Evolutionary conservation across 2,329 filamentous ascomycete species (phyloP), one percentile per base, ranked within the genome.

Genomic region (Anisogramma anomala): DNA sequence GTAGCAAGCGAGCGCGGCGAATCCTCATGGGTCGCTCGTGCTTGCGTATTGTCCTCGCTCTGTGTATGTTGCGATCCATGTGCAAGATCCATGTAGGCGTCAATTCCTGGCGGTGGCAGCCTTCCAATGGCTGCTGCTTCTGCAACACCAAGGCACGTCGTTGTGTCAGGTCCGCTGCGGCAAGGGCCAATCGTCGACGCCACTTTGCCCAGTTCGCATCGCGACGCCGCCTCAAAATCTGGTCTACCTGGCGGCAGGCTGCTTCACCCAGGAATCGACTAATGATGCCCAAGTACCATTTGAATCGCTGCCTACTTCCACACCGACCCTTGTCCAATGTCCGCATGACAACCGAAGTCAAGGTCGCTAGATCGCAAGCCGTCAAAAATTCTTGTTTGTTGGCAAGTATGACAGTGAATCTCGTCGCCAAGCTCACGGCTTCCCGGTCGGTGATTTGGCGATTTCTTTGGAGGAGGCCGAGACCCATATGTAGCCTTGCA

Each of bases 201-300:
- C 31, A 34, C 8, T 20, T n/a, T n/a, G 15, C 17, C 19, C 43
- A 39, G 6, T 46, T 46, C 47, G 42, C 52, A 19, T 42, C 31
- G 32, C 52, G 52, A 41, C 55, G 60, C 36, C 48, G 45, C 36
- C 28, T 48, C 37, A 53, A 37, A 7, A 45, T 55, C 48, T 36
- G 42, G 6, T 43, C 52, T 19, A 50, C 52, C 11, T 46, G 35
- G 18, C 36, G 20, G 1, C 52, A 53, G 13, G 49, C 39, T 7
- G 50, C 46, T 1, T 43, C 28, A 11, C 55, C 53, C 33, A 55
- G 48, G 13, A 57, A 49, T 14, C 48, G 48, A 33, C 52, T 31
- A 11, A 66, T 42, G 14, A 63, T 33, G 15, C 44, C 42, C 18
- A 66, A 33, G 38, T 59, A 54, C 60, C 60, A 65, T 33, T 49